Base-by-base conservation (phyloP, 1,284 basidiomycete genomes). In the Ganoderma lucidum region DNA sequence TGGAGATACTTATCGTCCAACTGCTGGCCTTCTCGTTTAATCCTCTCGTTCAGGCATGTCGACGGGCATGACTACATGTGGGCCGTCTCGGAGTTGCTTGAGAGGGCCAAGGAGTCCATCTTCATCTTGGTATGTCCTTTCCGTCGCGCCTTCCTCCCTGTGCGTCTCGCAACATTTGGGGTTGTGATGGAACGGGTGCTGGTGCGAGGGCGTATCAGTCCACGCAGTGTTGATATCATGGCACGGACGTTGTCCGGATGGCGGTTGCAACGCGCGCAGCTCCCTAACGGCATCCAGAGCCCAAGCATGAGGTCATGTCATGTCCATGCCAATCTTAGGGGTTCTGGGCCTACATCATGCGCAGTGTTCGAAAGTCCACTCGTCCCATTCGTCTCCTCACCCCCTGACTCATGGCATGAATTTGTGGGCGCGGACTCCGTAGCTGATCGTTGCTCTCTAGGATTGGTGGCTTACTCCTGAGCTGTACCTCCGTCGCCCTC, bases 381-480 rank as follows among this genome's bases (percentile, higher is more conserved):
- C 45, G n/a, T 48, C 1, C n/a, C 45, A 48, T 48, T 23, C 45
- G 45, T 23, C n/a, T 48, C 45, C n/a, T 48, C n/a, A 10, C n/a
- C 45, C n/a, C 45, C n/a, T 48, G 8, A 23, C 23, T 23, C 23
- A 23, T 23, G 23, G 23, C 23, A 48, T 23, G 45, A 23, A 6
- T 23, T 48, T 23, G 45, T 23, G 45, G 45, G 2, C 28, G 8
- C 14, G 56, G 15, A 55, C 53, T 28, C 28, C 15, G 23, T 12
- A 17, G 17, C 53, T 55, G 53, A 55, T 32, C 28, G 30, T 62
- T 9, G 6, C 41, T 28, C 45, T 65, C 51, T 23, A 92, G 87
- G 95, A 96, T 76, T 97, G 95, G 93, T 95, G 93, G 96, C 87
- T 98, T 68, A 93, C 93, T 0, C 96, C 96, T 0, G 96, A 98